phyloP scores from a whole-genome alignment of 2,329 filamentous ascomycete species.

The Cladophialophora chaetospira region DNA sequence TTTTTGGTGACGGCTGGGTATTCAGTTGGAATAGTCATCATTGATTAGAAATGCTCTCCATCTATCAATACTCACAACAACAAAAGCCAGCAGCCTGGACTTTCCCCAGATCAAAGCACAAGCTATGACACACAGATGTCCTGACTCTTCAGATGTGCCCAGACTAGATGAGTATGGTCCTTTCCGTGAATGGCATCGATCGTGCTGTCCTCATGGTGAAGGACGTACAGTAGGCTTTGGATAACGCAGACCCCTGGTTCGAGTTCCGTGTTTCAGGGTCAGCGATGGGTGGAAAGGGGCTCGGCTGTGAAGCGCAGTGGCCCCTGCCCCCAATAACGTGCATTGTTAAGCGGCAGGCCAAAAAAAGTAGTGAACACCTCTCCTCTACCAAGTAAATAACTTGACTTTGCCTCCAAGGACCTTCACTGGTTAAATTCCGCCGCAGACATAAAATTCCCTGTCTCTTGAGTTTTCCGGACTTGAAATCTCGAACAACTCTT shows the following conservation, averaged over 20 bases:
- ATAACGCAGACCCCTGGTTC: not conserved
- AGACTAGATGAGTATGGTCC: too few relatives aligned
- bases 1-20: not conserved
- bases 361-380: constrained; percentile 27
- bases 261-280: constrained; percentile 14
- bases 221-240: too few relatives aligned
- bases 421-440: constrained; percentile 7
- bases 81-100: not conserved
- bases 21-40: constrained; percentile 6
- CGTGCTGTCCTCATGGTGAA: too few relatives aligned
- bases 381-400: constrained; percentile 11
- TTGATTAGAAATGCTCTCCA: constrained; percentile 18
- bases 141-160: too few relatives aligned
- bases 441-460: constrained; percentile 1
- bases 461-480: not conserved
- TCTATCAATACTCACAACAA: not conserved
- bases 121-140: too few relatives aligned
- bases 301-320: not conserved
- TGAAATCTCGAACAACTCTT: not conserved
- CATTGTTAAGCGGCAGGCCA: not conserved
- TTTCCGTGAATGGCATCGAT: too few relatives aligned
- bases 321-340: not conserved
- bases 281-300: constrained; percentile 12
- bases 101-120: too few relatives aligned
- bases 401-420: not conserved